phyloP scores from a whole-genome alignment of 805 yeast species.

The Wickerhamomyces queroliae region DNA sequence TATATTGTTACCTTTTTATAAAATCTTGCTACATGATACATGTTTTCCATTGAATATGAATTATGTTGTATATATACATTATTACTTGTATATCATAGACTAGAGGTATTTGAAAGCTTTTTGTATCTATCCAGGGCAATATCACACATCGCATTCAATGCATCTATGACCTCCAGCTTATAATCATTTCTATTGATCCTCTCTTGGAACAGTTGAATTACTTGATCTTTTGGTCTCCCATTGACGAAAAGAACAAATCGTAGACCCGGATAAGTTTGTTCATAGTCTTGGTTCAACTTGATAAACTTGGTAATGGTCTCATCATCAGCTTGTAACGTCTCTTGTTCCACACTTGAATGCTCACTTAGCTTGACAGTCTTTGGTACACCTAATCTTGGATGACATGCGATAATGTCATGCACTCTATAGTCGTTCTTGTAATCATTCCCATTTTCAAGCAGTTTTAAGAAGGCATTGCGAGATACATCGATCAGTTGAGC shows the following conservation, averaged over 20 bases:
- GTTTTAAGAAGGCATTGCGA: conserved; percentile 5
- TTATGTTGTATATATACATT: too few relatives aligned
- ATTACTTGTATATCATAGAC: too few relatives aligned
- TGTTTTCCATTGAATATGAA: conserved; percentile 1
- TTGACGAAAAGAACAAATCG: conserved; percentile 87
- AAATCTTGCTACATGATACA: too few relatives aligned
- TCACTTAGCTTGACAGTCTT: conserved; percentile 41
- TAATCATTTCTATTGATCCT: conserved; percentile 56
- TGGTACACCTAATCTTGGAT: conserved; percentile 80
- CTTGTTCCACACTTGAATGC: conserved; percentile 71
- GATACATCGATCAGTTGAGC: too few relatives aligned
- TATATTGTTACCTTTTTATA: neutral
- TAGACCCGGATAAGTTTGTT: conserved; percentile 59
- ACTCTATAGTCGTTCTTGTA: neutral
- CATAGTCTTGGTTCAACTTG: conserved; percentile 57
- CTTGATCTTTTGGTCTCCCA: conserved; percentile 62
- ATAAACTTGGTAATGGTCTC: conserved; percentile 43
- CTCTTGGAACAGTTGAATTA: conserved; percentile 55
- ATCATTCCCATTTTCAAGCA: conserved; percentile 5
- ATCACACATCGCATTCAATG: conserved; percentile 87
- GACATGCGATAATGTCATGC: conserved; percentile 71
- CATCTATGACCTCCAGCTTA: conserved; percentile 51
- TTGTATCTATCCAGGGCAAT: conserved; percentile 74
- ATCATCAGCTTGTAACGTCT: conserved; percentile 42
- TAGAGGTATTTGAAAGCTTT: too few relatives aligned